phyloP scores from a whole-genome alignment of 257 asterid genomes.

The Ehretia macrophylla region DNA sequence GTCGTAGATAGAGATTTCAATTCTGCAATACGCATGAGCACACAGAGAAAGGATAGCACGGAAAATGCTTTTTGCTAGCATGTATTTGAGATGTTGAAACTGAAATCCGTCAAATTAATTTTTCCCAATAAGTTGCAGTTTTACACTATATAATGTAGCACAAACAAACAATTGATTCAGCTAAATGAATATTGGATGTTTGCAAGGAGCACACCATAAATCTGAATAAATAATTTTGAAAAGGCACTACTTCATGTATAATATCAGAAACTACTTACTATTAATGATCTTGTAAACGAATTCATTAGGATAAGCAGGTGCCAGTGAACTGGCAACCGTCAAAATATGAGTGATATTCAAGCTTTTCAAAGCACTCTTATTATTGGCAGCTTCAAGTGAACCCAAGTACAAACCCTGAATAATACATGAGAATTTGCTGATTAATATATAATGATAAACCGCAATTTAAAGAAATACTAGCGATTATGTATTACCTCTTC shows the following conservation, averaged over 20 bases:
- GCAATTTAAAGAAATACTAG: not conserved
- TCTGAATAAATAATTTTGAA: too few relatives aligned
- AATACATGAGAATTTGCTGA: conserved; percentile 6
- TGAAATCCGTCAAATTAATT: too few relatives aligned
- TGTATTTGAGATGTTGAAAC: too few relatives aligned
- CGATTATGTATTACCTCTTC: conserved; percentile 57
- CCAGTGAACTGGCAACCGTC: conserved; percentile 48
- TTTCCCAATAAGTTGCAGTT: too few relatives aligned
- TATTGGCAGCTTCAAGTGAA: conserved; percentile 81
- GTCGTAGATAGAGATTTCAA: not conserved
- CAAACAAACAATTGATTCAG: too few relatives aligned
- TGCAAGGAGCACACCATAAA: too few relatives aligned
- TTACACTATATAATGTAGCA: too few relatives aligned
- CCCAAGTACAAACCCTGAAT: conserved; percentile 86
- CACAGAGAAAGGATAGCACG: too few relatives aligned
- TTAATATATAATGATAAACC: not conserved
- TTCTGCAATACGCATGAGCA: not conserved
- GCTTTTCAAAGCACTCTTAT: conserved; percentile 46
- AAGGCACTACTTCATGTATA: not conserved
- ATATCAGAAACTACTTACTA: conserved; percentile 30
- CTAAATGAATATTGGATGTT: too few relatives aligned
- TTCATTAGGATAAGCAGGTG: conserved; percentile 54
- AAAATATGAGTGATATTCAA: conserved; percentile 68
- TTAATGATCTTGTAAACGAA: conserved; percentile 60
- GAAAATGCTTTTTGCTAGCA: too few relatives aligned